These are phyloP conservation scores for Berkeleyomyces basicola DNA, from an alignment of 2,329 filamentous ascomycete genomes.

Conservation along the genomic window DNA sequence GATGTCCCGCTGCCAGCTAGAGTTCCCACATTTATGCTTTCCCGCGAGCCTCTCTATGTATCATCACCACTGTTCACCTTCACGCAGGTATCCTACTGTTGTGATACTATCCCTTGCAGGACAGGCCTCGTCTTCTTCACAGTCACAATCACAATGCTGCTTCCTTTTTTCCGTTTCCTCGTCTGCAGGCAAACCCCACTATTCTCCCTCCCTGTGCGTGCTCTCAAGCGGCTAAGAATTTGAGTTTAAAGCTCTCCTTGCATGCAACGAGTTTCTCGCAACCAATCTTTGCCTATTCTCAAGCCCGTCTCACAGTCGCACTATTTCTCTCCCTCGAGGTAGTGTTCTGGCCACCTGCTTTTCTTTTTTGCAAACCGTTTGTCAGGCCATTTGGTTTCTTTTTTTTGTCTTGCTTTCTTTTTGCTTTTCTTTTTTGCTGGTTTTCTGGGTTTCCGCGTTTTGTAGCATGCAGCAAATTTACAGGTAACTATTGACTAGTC, in stretches of 20 bases:
- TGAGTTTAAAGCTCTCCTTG: neutral
- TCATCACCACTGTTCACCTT: no score
- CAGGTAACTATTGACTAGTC: no score
- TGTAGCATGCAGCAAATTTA: neutral
- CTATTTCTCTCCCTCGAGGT: neutral
- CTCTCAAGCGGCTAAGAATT: neutral
- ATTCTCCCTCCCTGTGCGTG: neutral
- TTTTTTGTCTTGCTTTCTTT: neutral
- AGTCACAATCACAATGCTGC: neutral
- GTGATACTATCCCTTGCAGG: neutral
- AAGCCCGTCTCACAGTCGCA: neutral
- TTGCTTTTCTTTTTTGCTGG: neutral
- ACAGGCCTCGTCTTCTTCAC: neutral
- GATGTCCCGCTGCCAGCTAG: neutral
- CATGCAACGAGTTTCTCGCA: neutral
- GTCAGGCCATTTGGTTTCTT: conserved; percentile 1
- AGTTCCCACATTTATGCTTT: neutral
- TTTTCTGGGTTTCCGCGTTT: neutral
- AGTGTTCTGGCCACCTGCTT: neutral
- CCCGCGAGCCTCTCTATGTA: neutral
- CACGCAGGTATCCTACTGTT: neutral
- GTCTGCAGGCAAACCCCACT: neutral
- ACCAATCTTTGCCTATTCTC: neutral
- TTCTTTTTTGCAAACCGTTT: neutral
- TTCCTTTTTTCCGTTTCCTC: neutral